Base-by-base conservation (phyloP, 2,329 filamentous ascomycete species). In the Colletotrichum musae region DNA sequence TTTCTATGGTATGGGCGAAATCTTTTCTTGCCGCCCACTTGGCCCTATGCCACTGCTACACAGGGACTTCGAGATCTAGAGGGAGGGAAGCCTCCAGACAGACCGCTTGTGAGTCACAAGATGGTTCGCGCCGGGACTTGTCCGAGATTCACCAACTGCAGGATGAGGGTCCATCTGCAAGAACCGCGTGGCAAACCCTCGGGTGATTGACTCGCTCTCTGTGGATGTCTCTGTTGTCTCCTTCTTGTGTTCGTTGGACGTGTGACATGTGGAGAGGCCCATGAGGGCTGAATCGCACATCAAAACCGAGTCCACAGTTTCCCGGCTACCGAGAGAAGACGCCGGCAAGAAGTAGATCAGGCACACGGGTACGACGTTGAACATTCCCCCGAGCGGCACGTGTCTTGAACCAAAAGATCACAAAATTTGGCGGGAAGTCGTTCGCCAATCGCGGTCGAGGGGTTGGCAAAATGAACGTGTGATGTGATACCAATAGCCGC, bases 331-430 rank as follows among this genome's bases (percentile, higher is more conserved):
- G 32, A 36, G 21, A 24, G 21, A 24, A 24, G 21, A 4, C 32
- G 32, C 28, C 13, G 21, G 45, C 13, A 24, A 9, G 10, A 53
- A 59, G 28, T 59, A 39, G 6, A 15, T n/a, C 16, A 26, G 48
- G 41, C 50, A 41, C 48, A 65, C 60, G 47, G 60, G 53, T 54
- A 59, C 65, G 28, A 64, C 39, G 41, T 59, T 45, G 43, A 52
- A 52, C 54, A 43, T 56, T 45, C 32, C 62, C 9, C 21, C 3
- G 21, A 48, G 12, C 36, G 39, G 53, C 60, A 65, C 54, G 61
- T 59, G 54, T 65, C 52, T 39, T 45, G 48, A n/a, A 7, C 47
- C 48, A 16, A 52, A 52, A 26, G 24, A 10, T 21, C 48, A 52
- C 48, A 52, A 52, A 28, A 52, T 2, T 16, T 13, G 45, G n/a